Conservation (phyloP, 345 rosid species). For the Arabidopsis thaliana region TAIR10.1 NC_003076.8:2318501-2319000, state of each 20-base stretch:
- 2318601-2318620: slow-evolving; percentile 80
- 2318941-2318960: not conserved
- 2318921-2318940: not conserved
- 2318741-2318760: slow-evolving; percentile 96
- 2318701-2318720: slow-evolving; percentile 76
- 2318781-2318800: slow-evolving; percentile 64
- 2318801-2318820: slow-evolving; percentile 53
- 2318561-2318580: slow-evolving; percentile 90
- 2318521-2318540: slow-evolving; percentile 75
- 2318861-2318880: slow-evolving; percentile 66
- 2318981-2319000: slow-evolving; percentile 63
- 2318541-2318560: slow-evolving; percentile 70
- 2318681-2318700: slow-evolving; percentile 68
- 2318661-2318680: slow-evolving; percentile 79
- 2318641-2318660: slow-evolving; percentile 88
- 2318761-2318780: slow-evolving; percentile 72
- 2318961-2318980: not conserved
- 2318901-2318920: slow-evolving; percentile 48
- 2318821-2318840: slow-evolving; percentile 71
- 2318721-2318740: slow-evolving; percentile 85
- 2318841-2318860: slow-evolving; percentile 70
- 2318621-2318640: slow-evolving; percentile 79
- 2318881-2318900: slow-evolving; percentile 48
- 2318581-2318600: slow-evolving; percentile 70
- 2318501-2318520: slow-evolving; percentile 93